Evolutionary conservation across 495 filamentous ascomycete genomes (phyloP).

Genomic region (Daldinia loculata): DNA sequence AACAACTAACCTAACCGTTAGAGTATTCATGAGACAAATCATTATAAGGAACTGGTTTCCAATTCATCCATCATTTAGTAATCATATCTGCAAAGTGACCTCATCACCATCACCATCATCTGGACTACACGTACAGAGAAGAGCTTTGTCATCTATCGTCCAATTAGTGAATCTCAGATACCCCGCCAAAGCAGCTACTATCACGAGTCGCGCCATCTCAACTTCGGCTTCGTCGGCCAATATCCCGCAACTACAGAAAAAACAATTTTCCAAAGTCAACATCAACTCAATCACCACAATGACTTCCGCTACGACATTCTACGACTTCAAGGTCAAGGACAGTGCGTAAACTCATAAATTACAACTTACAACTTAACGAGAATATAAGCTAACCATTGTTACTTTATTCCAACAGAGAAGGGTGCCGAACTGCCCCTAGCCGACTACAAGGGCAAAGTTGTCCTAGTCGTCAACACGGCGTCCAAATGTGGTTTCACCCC

Average conservation of each 20-base stretch:
- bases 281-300: slow-evolving; percentile 60
- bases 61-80: slow-evolving; percentile 7
- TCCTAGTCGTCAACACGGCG: slow-evolving; percentile 97
- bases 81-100: slow-evolving; percentile 29
- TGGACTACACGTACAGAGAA: neutral
- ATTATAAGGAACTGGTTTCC: slow-evolving; percentile 33
- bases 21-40: slow-evolving; percentile 27
- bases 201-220: slow-evolving; percentile 22
- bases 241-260: slow-evolving; percentile 16
- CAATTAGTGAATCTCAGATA: slow-evolving; percentile 18
- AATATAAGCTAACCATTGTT: slow-evolving; percentile 10
- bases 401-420: slow-evolving; percentile 66
- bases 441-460: slow-evolving; percentile 83
- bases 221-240: slow-evolving; percentile 19
- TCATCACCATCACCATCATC: slow-evolving; percentile 9
- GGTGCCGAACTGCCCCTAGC: slow-evolving; percentile 73
- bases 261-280: slow-evolving; percentile 5
- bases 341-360: slow-evolving; percentile 61
- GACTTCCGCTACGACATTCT: slow-evolving; percentile 89
- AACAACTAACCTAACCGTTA: neutral
- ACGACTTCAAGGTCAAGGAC: slow-evolving; percentile 87
- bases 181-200: slow-evolving; percentile 27
- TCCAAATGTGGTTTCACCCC: slow-evolving; percentile 99
- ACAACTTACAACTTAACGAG: neutral
- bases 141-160: slow-evolving; percentile 18